Evolutionary conservation across 2,329 filamentous ascomycete species (phyloP).

Genomic region (Pestalotiopsis sp.): DNA sequence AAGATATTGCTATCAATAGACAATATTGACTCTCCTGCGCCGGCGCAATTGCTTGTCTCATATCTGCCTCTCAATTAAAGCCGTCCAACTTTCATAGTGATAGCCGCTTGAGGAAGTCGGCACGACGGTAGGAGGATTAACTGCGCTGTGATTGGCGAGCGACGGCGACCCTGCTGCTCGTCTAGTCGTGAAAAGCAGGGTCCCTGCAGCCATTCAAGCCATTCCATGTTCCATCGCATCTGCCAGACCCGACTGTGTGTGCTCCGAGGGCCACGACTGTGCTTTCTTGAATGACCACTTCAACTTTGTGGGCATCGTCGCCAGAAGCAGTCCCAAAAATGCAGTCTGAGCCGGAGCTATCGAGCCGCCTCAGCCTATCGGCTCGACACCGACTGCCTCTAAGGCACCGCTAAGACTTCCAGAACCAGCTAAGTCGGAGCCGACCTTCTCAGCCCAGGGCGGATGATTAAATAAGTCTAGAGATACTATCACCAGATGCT

Average conservation of each 20-base stretch:
- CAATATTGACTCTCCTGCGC: background rate
- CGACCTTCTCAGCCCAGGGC: background rate
- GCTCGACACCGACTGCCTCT: constrained; percentile 3
- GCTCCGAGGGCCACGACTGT: background rate
- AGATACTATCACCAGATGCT: background rate
- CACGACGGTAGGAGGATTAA: background rate
- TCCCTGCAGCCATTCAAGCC: background rate
- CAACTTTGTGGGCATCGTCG: background rate
- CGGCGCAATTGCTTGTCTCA: background rate
- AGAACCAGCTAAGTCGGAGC: background rate
- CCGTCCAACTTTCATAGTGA: background rate
- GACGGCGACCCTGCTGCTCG: background rate
- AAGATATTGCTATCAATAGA: background rate
- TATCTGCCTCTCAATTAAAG: background rate
- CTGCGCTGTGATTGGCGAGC: background rate
- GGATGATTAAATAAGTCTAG: background rate
- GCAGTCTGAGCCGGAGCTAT: constrained; percentile 10
- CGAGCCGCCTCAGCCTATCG: constrained; percentile 6
- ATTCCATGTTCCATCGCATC: background rate
- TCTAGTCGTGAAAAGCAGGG: background rate
- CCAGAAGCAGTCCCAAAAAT: background rate
- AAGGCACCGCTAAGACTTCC: background rate
- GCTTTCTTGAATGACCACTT: background rate
- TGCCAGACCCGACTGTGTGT: background rate
- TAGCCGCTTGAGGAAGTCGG: background rate